Evolutionary conservation across 73 alveolate species (phyloP), one percentile per base, ranked within the genome.

Genomic region (Paramecium primaurelia): DNA sequence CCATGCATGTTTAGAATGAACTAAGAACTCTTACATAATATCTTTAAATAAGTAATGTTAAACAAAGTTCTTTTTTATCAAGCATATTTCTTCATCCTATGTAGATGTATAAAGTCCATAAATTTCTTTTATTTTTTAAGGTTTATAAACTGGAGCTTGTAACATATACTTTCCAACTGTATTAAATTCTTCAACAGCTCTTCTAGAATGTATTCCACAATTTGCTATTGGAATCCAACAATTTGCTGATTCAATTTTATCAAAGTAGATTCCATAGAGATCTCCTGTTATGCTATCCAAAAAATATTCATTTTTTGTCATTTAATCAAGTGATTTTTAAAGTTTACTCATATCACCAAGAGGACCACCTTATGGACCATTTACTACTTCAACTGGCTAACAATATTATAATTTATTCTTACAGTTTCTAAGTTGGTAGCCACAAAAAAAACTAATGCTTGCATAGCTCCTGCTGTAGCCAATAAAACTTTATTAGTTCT

Each of bases 231-330:
- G 99, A 8, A 94, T 94, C 99, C 99, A 98, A 49, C 90, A 92
- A 58, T 96, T 94, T 6, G 90, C 93, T 36, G 58, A 80, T 26
- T 80, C 47, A 42, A 32, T 28, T 34, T 80, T 14, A 80, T 93
- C 97, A 47, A 87, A 86, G 38, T 94, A 84, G 88, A 96, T 97
- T 73, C 94, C 97, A 64, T 97, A 94, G 47, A 88, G 93, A 95
- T 98, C 99, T 2, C 99, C 99, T 86, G 98, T 97, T 44, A 95
- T 93, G 73, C 94, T 96, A 87, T 98, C 99, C 30, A 98, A 94
- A 90, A 97, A 98, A 25, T 96, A 96, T 51, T 97, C 96, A 88
- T 93, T 86, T 58, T 75, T 89, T 59, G 93, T 95, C 16, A 93
- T 59, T 25, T 44, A 25, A 80, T 80, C 91, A 2, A 80, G 28